A percentile compares a stretch with the other conserved stretches of the same genome.
phyloP scores from a whole-genome alignment of 805 yeast species.

The Scheffersomyces ergatensis region DNA sequence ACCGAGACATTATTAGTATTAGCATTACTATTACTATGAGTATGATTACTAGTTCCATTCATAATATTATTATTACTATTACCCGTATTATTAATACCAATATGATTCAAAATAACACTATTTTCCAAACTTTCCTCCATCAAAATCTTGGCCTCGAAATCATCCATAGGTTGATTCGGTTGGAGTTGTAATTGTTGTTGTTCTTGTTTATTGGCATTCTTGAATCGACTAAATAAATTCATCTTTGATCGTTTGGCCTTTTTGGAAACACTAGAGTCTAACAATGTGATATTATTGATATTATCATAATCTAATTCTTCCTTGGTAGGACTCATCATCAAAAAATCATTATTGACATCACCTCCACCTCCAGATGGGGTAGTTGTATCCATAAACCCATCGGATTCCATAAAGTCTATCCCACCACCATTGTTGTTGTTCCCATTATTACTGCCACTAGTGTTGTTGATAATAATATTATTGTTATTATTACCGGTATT shows the following conservation, averaged over 20 bases:
- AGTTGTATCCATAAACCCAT: not conserved
- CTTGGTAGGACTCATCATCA: conserved; percentile 17
- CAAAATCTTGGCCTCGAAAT: conserved; percentile 5
- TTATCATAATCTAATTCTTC: conserved; percentile 18
- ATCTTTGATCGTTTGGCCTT: conserved; percentile 31
- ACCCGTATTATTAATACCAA: conserved; percentile 9
- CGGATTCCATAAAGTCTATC: not conserved
- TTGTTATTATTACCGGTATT: conserved; percentile 2
- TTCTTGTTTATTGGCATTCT: conserved; percentile 17
- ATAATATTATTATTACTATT: conserved; percentile 6
- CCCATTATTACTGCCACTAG: not conserved
- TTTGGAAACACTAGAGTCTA: conserved; percentile 15
- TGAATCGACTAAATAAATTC: conserved; percentile 39
- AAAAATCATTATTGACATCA: conserved; percentile 10
- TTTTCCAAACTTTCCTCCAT: conserved; percentile 2
- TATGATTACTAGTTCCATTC: too few relatives aligned
- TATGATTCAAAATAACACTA: conserved; percentile 2
- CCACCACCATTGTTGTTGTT: not conserved
- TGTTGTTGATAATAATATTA: not conserved
- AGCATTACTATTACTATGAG: too few relatives aligned
- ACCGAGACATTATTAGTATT: conserved; percentile 3
- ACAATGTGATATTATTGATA: conserved; percentile 9
- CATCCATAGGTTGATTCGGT: conserved; percentile 3
- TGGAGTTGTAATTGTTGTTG: not conserved
- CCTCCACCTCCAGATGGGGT: not conserved